These are phyloP conservation scores for Leavenworthia alabamica DNA, from an alignment of 345 rosid genomes.

Conservation along the genomic window DNA sequence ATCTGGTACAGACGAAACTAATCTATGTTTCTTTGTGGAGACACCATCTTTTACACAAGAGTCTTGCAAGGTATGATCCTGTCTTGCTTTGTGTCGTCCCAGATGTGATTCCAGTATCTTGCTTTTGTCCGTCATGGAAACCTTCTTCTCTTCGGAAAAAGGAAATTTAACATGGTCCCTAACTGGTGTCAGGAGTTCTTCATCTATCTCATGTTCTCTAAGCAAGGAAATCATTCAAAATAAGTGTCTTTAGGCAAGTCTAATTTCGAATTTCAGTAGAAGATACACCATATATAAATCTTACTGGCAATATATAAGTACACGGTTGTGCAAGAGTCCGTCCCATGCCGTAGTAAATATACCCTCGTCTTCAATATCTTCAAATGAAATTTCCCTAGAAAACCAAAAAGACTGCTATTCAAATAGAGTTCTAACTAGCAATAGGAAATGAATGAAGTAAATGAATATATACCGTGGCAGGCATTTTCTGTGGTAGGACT, in stretches of 20 bases:
- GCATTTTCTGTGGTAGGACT: slow-evolving; percentile 83
- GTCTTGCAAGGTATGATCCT: slow-evolving; percentile 28
- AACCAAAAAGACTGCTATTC: slow-evolving; percentile 11
- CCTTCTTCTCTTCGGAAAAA: slow-evolving; percentile 32
- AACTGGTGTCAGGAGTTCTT: slow-evolving; percentile 60
- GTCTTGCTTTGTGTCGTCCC: slow-evolving; percentile 28
- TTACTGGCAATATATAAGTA: slow-evolving; percentile 88
- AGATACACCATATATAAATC: slow-evolving; percentile 18
- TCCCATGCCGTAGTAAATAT: slow-evolving; percentile 72
- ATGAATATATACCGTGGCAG: slow-evolving; percentile 56
- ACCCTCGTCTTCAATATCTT: slow-evolving; percentile 43
- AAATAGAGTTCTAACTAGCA: background rate
- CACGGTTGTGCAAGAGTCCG: slow-evolving; percentile 54
- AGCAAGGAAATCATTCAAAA: slow-evolving; percentile 16
- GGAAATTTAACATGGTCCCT: slow-evolving; percentile 78
- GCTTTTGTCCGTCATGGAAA: slow-evolving; percentile 23
- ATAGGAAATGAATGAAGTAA: background rate
- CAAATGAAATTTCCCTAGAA: slow-evolving; percentile 57
- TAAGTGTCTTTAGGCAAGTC: slow-evolving; percentile 12
- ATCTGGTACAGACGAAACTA: slow-evolving; percentile 31
- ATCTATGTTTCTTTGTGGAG: slow-evolving; percentile 35
- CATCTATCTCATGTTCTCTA: slow-evolving; percentile 72
- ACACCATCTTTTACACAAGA: slow-evolving; percentile 26
- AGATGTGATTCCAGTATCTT: slow-evolving; percentile 29
- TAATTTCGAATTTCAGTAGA: slow-evolving; percentile 1